Conservation (phyloP, 2,329 filamentous ascomycete species). For the Nemania sp. region DNA sequence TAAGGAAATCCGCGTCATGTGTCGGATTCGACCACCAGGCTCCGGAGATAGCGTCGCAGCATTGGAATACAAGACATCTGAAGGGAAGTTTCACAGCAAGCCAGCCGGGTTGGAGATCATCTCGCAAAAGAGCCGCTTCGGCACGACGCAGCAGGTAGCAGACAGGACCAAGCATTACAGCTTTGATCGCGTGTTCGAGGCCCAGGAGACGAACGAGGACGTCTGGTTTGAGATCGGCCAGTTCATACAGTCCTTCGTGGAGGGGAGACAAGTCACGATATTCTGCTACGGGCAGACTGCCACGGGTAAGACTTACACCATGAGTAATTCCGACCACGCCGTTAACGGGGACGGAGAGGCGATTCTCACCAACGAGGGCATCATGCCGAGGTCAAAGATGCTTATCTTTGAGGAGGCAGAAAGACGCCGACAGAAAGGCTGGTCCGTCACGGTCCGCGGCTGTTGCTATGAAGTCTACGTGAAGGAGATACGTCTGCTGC, state of each 20-base stretch:
- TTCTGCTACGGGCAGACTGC: conserved; percentile 98
- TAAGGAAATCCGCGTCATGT: conserved; percentile 98
- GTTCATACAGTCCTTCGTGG: conserved; percentile 92
- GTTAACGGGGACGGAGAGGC: conserved; percentile 42
- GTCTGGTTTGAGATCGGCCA: conserved; percentile 96
- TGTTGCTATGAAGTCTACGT: conserved; percentile 98
- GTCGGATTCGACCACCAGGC: conserved; percentile 79
- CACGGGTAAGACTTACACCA: conserved; percentile 95
- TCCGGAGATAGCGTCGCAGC: background rate
- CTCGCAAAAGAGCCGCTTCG: conserved; percentile 64
- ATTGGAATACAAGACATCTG: conserved; percentile 21
- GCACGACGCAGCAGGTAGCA: conserved; percentile 2
- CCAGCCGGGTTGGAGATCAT: conserved; percentile 73
- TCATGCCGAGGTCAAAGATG: conserved; percentile 91
- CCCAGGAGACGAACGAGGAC: conserved; percentile 79
- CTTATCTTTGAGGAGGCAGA: conserved; percentile 92
- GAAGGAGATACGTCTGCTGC: conserved; percentile 78
- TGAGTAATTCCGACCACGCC: conserved; percentile 65
- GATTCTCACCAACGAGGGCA: conserved; percentile 71
- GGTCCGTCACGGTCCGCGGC: conserved; percentile 90
- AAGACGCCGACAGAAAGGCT: conserved; percentile 85
- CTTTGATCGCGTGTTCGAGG: conserved; percentile 92
- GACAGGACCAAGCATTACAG: conserved; percentile 65
- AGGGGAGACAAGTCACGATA: conserved; percentile 97
- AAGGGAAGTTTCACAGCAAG: conserved; percentile 28